Conservation (phyloP, 116 monocot genomes). For the Posidonia oceanica region DNA sequence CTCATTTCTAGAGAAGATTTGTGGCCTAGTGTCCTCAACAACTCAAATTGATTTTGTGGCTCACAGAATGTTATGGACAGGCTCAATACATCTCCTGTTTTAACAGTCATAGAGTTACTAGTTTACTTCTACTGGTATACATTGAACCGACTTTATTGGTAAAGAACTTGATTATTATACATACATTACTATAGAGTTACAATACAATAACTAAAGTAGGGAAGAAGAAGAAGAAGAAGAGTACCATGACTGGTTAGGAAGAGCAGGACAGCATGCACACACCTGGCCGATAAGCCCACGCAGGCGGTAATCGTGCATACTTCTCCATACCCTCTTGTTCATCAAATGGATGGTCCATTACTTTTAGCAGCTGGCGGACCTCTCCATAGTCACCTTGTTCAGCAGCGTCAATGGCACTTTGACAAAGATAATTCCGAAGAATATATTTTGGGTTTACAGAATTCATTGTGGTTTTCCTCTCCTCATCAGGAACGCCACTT, state of each 20-base stretch:
- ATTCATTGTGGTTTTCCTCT: slow-evolving; percentile 79
- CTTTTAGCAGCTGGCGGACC: slow-evolving; percentile 62
- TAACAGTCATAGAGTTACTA: no score
- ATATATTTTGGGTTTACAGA: slow-evolving; percentile 91
- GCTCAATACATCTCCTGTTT: no score
- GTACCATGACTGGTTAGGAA: slow-evolving; percentile 34
- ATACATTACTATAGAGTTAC: background rate
- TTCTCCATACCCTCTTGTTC: slow-evolving; percentile 97
- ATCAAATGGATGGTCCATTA: slow-evolving; percentile 79
- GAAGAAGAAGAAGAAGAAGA: background rate
- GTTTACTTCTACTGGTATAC: no score
- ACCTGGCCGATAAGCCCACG: slow-evolving; percentile 98
- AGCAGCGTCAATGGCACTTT: slow-evolving; percentile 87
- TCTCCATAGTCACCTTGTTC: slow-evolving; percentile 90
- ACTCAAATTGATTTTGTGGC: no score
- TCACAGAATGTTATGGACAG: no score
- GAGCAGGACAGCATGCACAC: slow-evolving; percentile 98
- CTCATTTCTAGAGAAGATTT: no score
- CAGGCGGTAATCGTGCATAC: slow-evolving; percentile 87
- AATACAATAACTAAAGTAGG: background rate
- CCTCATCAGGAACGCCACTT: slow-evolving; percentile 46
- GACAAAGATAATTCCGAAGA: slow-evolving; percentile 89
- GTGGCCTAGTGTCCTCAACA: no score
- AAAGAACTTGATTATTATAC: background rate
- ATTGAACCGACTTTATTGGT: no score